Percentiles rank a stretch among this genome's conserved stretches.
phyloP scores from a whole-genome alignment of 805 yeast genomes.

The Kuraishia cidri region DNA sequence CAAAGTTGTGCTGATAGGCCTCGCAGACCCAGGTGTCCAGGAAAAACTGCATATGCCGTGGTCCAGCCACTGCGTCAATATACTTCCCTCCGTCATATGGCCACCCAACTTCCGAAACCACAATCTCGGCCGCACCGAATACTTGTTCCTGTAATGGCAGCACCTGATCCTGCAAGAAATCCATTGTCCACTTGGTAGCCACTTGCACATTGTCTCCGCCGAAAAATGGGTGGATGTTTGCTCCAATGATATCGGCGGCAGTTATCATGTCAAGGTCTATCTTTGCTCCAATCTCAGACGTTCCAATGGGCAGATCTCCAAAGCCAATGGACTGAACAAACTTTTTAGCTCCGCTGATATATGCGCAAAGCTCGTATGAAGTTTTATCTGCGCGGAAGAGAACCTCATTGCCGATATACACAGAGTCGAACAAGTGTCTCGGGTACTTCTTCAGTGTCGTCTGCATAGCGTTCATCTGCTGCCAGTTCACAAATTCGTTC shows the following conservation, averaged over 20 bases:
- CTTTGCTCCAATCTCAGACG: slow-evolving; percentile 48
- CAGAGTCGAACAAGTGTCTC: slow-evolving; percentile 32
- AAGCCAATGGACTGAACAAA: slow-evolving; percentile 23
- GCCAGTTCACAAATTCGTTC: slow-evolving; percentile 30
- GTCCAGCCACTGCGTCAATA: slow-evolving; percentile 36
- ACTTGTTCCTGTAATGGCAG: slow-evolving; percentile 23
- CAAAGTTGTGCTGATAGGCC: slow-evolving; percentile 22
- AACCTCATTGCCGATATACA: slow-evolving; percentile 58
- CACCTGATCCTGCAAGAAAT: slow-evolving; percentile 33
- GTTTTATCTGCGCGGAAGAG: slow-evolving; percentile 41
- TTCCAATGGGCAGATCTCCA: slow-evolving; percentile 45
- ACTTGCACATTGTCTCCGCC: slow-evolving; percentile 40
- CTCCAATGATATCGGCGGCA: slow-evolving; percentile 48
- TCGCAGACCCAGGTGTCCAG: slow-evolving; percentile 44
- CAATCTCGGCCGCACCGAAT: slow-evolving; percentile 19
- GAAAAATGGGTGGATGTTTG: slow-evolving; percentile 62
- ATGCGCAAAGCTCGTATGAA: slow-evolving; percentile 23
- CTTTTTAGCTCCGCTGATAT: slow-evolving; percentile 30
- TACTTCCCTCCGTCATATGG: slow-evolving; percentile 53
- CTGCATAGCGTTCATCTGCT: slow-evolving; percentile 38
- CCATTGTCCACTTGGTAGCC: slow-evolving; percentile 45
- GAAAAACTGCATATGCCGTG: slow-evolving; percentile 33
- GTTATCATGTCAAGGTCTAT: slow-evolving; percentile 27
- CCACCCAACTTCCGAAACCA: slow-evolving; percentile 66
- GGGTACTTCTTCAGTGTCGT: slow-evolving; percentile 32